phyloP scores from a whole-genome alignment of 2,329 filamentous ascomycete species.

The Thelonectria discophora region DNA sequence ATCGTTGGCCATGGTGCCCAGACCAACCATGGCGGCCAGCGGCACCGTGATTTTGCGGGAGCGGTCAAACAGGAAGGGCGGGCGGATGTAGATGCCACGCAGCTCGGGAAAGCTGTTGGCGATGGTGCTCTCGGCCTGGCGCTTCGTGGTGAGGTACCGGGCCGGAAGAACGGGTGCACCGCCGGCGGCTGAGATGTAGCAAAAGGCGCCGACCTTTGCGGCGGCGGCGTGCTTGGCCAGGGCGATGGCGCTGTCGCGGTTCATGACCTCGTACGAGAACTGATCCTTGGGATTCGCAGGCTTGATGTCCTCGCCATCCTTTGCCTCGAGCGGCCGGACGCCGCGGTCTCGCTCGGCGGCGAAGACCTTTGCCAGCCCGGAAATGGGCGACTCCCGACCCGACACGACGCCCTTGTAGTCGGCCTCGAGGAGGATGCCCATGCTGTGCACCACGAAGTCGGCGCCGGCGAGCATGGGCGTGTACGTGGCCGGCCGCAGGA shows the following conservation, averaged over 20 bases:
- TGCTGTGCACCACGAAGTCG: conserved; percentile 88
- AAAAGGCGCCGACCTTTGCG: conserved; percentile 74
- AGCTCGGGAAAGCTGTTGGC: conserved; percentile 75
- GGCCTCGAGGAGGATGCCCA: conserved; percentile 95
- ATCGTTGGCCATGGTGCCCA: conserved; percentile 79
- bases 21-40: conserved; percentile 79
- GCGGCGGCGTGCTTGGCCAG: conserved; percentile 79
- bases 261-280: conserved; percentile 97
- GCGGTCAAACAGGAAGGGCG: conserved; percentile 89
- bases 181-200: conserved; percentile 88
- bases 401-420: conserved; percentile 95
- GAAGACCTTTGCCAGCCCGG: conserved; percentile 82
- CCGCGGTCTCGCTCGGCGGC: conserved; percentile 70
- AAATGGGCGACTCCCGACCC: conserved; percentile 82
- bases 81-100: conserved; percentile 82
- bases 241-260: conserved; percentile 85
- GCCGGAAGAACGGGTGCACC: conserved; percentile 85
- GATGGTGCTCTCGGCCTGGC: conserved; percentile 86
- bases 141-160: conserved; percentile 90
- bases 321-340: conserved; percentile 74
- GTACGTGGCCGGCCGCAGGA: conserved; percentile 85
- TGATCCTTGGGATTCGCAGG: conserved; percentile 75
- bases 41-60: conserved; percentile 84
- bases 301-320: conserved; percentile 67
- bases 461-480: conserved; percentile 77